Evolutionary conservation across 1,284 basidiomycete genomes (phyloP).

Genomic region (Moniliella sp.): DNA sequence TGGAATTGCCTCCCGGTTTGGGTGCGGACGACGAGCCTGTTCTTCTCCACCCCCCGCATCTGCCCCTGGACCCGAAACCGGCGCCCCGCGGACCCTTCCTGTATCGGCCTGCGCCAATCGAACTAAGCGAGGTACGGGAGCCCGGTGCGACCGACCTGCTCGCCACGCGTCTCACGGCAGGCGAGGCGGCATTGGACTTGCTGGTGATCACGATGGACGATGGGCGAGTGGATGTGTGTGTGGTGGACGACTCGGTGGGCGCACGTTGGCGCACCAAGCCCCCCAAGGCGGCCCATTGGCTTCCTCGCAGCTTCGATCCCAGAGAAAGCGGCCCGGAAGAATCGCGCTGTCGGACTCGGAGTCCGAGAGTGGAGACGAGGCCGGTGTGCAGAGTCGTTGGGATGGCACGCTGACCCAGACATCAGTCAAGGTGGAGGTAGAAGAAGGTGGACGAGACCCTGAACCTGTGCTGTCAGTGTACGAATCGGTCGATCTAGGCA

Average conservation of each 20-base stretch:
- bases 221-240: constrained; percentile 68
- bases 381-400: too few relatives aligned
- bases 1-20: not conserved
- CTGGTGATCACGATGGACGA: constrained; percentile 57
- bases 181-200: constrained; percentile 43
- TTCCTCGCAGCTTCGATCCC: constrained; percentile 35
- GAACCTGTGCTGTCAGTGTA: constrained; percentile 62
- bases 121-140: constrained; percentile 47
- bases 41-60: not conserved
- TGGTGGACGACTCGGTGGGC: too few relatives aligned
- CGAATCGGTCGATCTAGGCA: constrained; percentile 58
- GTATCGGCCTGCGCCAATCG: constrained; percentile 58
- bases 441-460: not conserved
- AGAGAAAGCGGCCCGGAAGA: too few relatives aligned
- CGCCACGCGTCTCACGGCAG: constrained; percentile 36
- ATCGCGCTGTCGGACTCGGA: too few relatives aligned
- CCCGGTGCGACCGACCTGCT: constrained; percentile 55
- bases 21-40: not conserved
- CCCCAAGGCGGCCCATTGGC: constrained; percentile 67
- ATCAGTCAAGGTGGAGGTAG: not conserved
- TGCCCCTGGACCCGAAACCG: not conserved
- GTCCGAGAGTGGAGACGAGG: constrained; percentile 8
- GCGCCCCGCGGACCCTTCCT: constrained; percentile 71
- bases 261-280: too few relatives aligned
- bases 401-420: too few relatives aligned